Conservation (phyloP, 495 filamentous ascomycete species). For the Staphylotrichum tortipilum region DNA sequence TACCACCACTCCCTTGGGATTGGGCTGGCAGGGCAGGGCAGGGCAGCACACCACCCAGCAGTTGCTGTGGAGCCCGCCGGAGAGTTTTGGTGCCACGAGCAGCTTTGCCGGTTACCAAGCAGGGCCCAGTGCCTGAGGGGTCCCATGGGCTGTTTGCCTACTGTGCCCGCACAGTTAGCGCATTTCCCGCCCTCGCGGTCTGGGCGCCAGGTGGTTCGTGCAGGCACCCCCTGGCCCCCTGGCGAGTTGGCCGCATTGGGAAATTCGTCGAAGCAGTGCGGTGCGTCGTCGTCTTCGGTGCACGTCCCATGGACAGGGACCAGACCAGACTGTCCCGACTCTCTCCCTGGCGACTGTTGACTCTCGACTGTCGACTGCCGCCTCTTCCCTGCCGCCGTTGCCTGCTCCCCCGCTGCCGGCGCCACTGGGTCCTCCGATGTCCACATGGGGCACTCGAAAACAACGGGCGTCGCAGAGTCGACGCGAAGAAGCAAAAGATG, state of each 20-base stretch:
- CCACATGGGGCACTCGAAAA: background rate
- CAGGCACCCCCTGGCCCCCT: background rate
- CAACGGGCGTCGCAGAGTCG: background rate
- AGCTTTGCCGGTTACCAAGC: too few species aligned
- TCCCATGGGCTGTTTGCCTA: background rate
- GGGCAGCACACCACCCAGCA: too few species aligned
- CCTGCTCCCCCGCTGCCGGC: background rate
- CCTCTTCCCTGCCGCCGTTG: background rate
- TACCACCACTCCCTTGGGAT: too few species aligned
- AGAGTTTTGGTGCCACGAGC: background rate
- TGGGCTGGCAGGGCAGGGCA: too few species aligned
- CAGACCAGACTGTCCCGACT: too few species aligned
- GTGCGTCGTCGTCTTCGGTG: background rate
- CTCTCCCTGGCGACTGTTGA: too few species aligned
- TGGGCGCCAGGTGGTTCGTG: background rate
- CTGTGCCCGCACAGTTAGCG: constrained; percentile 14
- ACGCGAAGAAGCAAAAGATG: background rate
- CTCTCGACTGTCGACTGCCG: too few species aligned
- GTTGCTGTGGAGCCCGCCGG: background rate
- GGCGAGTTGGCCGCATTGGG: background rate
- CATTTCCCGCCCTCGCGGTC: background rate
- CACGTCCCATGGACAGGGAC: background rate
- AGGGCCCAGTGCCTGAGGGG: background rate
- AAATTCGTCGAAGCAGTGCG: background rate
- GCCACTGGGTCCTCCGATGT: background rate